phyloP scores from a whole-genome alignment of 2,329 filamentous ascomycete species.

The Fusarium solani-melongenae region DNA sequence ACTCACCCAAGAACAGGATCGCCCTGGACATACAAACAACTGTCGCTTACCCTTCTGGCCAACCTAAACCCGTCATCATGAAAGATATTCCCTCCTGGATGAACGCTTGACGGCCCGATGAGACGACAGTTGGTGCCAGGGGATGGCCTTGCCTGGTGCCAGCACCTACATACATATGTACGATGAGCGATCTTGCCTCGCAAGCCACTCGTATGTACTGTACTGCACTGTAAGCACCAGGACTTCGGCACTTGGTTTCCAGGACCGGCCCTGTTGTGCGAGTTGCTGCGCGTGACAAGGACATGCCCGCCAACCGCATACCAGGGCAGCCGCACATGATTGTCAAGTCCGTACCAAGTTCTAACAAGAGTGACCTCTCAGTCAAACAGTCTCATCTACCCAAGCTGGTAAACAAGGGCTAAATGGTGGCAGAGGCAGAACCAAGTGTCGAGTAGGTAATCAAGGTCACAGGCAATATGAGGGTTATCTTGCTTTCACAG shows the following conservation, averaged over 20 bases:
- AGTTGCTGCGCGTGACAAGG: neutral
- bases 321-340: neutral
- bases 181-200: neutral
- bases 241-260: neutral
- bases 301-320: neutral
- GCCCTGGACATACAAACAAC: neutral
- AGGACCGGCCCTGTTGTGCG: neutral
- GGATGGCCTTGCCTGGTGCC: neutral
- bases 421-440: neutral
- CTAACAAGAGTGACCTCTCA: neutral
- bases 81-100: neutral
- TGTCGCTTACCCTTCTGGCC: neutral
- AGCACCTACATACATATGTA: conserved; percentile 3
- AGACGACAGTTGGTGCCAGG: neutral
- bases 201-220: neutral
- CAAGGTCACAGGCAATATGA: neutral
- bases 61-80: too few relatives aligned
- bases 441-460: neutral
- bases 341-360: neutral
- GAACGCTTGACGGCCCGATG: neutral
- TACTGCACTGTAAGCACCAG: neutral
- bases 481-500: neutral
- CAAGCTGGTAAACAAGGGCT: neutral
- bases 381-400: too few relatives aligned
- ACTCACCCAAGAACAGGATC: neutral